Base-by-base conservation (phyloP, 2,329 filamentous ascomycete genomes). In the Penicillium brasilianum region DNA sequence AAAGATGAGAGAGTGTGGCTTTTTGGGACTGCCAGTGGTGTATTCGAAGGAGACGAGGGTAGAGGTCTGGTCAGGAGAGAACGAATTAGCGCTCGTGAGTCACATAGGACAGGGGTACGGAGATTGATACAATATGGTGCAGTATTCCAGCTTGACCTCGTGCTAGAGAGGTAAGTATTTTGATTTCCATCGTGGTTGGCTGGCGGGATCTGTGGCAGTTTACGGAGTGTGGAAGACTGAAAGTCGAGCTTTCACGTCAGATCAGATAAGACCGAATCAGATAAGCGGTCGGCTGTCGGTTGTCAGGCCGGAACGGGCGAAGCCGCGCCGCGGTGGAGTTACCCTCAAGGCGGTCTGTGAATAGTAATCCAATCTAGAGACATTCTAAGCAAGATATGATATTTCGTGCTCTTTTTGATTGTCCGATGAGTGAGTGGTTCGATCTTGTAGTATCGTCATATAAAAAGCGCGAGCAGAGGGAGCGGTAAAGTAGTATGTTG, bases 1-100 rank as follows among this genome's bases (percentile, higher is more conserved):
- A 73, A 84, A 87, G 63, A 88, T 68, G 43, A 88, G 73, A 4
- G 80, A 84, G 72, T 85, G 70, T 13, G 75, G 75, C 62, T 77
- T 77, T 5, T 52, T 54, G 60, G 67, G 57, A 53, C 69, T 48
- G 32, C 66, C 62, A 59, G 64, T 62, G 20, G 67, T 71, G 58
- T 77, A 76, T 67, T 80, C 78, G 65, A 80, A 80, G 3, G 76
- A 71, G 49, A 75, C 69, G 6, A 80, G 71, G 20, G 64, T 69
- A 49, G 70, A 62, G 30, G 75, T 72, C 77, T 78, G 56, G 8
- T n/a, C 16, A 5, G 28, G 54, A 32, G 32, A 20, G 54, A 20
- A n/a, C 14, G 11, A 28, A 22, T 58, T 61, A 50, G 50, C 50
- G 14, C 16, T 49, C 9, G 41, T 18, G 20, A 28, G 25, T 5